Evolutionary conservation across 306 rosid genomes (phyloP).

Genomic region (Lotus japonicus): DNA sequence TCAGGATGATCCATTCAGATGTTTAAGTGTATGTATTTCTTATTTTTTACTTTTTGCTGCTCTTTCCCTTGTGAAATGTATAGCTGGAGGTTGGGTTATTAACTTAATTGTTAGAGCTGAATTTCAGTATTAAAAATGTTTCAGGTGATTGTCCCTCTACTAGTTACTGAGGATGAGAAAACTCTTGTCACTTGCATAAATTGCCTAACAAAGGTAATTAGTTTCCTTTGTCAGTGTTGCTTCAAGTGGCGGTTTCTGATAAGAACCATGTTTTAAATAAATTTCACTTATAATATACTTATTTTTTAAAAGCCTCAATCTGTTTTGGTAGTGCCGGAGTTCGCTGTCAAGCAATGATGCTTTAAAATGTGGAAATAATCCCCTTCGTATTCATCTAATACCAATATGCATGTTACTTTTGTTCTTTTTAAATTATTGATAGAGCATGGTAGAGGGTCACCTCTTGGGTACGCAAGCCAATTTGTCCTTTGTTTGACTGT

Average conservation of each 20-base stretch:
- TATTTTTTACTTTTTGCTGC: not conserved
- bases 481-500: not conserved
- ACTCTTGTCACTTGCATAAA: conserved; percentile 86
- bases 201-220: conserved; percentile 83
- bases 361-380: not conserved
- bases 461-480: not conserved
- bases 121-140: conserved; percentile 18
- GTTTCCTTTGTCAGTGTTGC: conserved; percentile 5
- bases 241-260: not conserved
- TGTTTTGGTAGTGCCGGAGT: not conserved
- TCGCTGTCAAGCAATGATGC: not conserved
- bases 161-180: conserved; percentile 93
- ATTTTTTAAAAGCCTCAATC: not conserved
- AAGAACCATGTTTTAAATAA: not conserved
- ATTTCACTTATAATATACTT: not conserved
- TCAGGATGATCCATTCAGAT: conserved; percentile 93
- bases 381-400: not conserved
- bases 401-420: not conserved
- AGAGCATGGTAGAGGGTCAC: not conserved
- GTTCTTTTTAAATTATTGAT: no score
- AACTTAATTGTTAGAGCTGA: conserved; percentile 2
- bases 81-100: not conserved
- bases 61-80: conserved; percentile 7
- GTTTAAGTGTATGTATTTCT: conserved; percentile 68
- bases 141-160: conserved; percentile 87